Percentiles rank a stretch among this genome's conserved stretches.
Evolutionary conservation across 139 green algal genomes (phyloP).

Genomic region (Tetratostichococcus sp.): DNA sequence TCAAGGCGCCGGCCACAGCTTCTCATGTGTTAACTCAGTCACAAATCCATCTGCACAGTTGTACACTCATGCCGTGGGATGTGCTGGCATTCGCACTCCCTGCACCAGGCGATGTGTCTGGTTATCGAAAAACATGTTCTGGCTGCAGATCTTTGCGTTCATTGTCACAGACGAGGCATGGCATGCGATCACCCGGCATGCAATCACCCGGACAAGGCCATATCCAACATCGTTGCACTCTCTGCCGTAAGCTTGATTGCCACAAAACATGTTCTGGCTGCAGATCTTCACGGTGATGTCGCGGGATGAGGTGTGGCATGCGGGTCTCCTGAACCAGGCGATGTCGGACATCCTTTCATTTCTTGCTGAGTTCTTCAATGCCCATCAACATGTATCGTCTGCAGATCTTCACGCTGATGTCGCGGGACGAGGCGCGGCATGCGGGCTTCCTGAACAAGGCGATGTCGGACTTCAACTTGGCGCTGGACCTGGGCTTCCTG

Average conservation of each 20-base stretch:
- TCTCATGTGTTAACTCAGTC: too few species aligned
- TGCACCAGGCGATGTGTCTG: too few species aligned
- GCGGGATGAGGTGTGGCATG: constrained; percentile 96
- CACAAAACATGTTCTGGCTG: too few species aligned
- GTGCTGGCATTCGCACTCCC: too few species aligned
- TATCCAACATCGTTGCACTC: constrained; percentile 94
- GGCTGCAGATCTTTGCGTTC: constrained; percentile 72
- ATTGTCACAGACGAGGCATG: constrained; percentile 98
- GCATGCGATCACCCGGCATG: too few species aligned
- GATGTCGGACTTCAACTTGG: constrained; percentile 90
- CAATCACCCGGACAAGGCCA: constrained; percentile 98
- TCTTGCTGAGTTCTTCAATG: too few species aligned
- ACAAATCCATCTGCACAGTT: too few species aligned
- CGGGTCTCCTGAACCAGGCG: constrained; percentile 98
- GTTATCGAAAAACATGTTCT: too few species aligned
- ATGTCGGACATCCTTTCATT: constrained; percentile 92
- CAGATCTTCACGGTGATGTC: constrained; percentile 92
- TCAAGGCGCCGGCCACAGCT: too few species aligned
- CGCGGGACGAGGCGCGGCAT: constrained; percentile 96
- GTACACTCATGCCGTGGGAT: too few species aligned
- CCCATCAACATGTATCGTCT: too few species aligned
- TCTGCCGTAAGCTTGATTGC: too few species aligned
- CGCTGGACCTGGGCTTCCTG: constrained; percentile 98
- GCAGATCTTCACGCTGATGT: constrained; percentile 90
- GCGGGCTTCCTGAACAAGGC: constrained; percentile 99